phyloP scores from a whole-genome alignment of 345 rosid species.

The Clausena lansium region DNA sequence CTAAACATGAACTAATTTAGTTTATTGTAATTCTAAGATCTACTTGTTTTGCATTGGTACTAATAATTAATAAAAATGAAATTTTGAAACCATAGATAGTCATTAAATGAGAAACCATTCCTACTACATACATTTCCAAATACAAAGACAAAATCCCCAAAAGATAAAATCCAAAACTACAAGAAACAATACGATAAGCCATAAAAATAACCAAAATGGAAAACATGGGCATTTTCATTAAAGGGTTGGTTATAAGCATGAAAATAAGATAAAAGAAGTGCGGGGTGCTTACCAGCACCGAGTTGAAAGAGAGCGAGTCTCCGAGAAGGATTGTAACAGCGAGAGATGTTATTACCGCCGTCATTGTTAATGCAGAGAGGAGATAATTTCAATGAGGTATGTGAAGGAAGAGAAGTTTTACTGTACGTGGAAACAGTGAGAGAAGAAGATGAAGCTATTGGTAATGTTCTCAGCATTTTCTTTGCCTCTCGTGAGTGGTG shows the following conservation, averaged over 20 bases:
- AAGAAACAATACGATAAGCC: not conserved
- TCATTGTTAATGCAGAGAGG: constrained; percentile 1
- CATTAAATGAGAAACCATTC: not conserved
- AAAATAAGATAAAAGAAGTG: not conserved
- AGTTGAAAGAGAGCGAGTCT: constrained; percentile 44
- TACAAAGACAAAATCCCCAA: not conserved
- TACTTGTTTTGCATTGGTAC: not conserved
- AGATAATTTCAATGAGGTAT: not conserved
- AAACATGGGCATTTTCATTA: not conserved
- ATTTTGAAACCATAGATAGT: not conserved
- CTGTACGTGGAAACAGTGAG: not conserved
- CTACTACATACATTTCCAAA: not conserved
- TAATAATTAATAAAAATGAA: too few species aligned
- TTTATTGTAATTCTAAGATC: not conserved
- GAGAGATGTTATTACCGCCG: not conserved
- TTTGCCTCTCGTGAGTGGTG: not conserved
- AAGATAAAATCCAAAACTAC: not conserved
- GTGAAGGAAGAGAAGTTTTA: not conserved
- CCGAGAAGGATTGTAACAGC: constrained; percentile 28
- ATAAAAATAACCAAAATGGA: not conserved
- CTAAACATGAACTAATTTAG: not conserved
- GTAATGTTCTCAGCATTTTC: constrained; percentile 19
- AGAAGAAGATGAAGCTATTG: constrained; percentile 23
- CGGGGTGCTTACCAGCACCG: constrained; percentile 27
- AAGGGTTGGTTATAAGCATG: not conserved